phyloP scores from a whole-genome alignment of 345 rosid genomes.

The thale cress (Arabidopsis thaliana) region DNA sequence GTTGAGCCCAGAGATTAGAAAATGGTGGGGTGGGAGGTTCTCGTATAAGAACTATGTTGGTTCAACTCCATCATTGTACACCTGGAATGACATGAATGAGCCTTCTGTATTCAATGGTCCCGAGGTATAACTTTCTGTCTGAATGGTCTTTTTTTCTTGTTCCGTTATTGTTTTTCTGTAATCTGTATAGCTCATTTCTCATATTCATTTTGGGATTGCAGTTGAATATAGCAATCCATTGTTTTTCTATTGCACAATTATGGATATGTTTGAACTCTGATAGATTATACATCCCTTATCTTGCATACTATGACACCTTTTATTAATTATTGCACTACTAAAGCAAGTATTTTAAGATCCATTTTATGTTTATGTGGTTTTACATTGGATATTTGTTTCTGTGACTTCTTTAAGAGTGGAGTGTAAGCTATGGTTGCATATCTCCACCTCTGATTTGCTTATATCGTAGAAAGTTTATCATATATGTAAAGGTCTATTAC shows the following conservation, averaged over 20 bases:
- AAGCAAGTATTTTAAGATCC: background rate
- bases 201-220: background rate
- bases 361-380: constrained; percentile 6
- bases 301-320: constrained; percentile 12
- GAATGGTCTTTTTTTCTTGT: constrained; percentile 16
- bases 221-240: background rate
- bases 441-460: background rate
- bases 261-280: background rate
- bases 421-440: background rate
- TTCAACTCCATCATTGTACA: constrained; percentile 89
- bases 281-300: background rate
- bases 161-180: constrained; percentile 7
- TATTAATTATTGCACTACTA: constrained; percentile 14
- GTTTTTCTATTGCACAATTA: background rate
- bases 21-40: constrained; percentile 91
- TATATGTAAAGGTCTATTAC: background rate
- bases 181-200: constrained; percentile 15
- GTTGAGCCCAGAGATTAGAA: constrained; percentile 86
- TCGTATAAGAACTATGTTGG: constrained; percentile 76
- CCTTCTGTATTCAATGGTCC: constrained; percentile 99
- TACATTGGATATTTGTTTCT: background rate
- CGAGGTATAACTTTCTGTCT: constrained; percentile 65
- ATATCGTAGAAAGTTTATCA: no score
- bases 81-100: constrained; percentile 99
- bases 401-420: background rate